phyloP scores from a whole-genome alignment of 805 yeast genomes.

The Yueomyces sinensis region DNA sequence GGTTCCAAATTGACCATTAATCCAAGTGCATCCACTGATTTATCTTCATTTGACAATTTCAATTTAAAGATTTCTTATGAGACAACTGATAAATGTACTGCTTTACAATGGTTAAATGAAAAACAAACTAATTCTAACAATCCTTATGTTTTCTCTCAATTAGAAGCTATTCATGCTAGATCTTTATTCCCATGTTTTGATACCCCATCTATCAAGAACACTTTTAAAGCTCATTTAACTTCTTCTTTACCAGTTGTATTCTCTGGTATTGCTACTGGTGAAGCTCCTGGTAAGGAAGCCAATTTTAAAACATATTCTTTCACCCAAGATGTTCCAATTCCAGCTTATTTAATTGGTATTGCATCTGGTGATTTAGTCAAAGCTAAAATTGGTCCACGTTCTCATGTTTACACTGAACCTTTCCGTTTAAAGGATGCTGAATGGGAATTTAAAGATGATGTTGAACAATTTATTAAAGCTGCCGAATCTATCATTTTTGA shows the following conservation, averaged over 20 bases:
- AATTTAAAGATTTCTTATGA: slow-evolving; percentile 36
- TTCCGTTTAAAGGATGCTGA: slow-evolving; percentile 50
- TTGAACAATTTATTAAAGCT: slow-evolving; percentile 63
- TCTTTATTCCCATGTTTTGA: slow-evolving; percentile 83
- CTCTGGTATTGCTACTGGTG: slow-evolving; percentile 40
- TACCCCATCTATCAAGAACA: slow-evolving; percentile 72
- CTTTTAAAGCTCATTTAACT: slow-evolving; percentile 41
- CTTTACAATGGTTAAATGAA: slow-evolving; percentile 73
- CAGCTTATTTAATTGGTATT: slow-evolving; percentile 70
- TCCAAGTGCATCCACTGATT: slow-evolving; percentile 3
- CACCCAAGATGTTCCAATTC: slow-evolving; percentile 71
- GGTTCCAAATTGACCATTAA: slow-evolving; percentile 41
- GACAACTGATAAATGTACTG: slow-evolving; percentile 69
- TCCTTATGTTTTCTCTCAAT: slow-evolving; percentile 64
- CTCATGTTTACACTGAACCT: slow-evolving; percentile 73
- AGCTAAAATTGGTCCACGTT: slow-evolving; percentile 73
- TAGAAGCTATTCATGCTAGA: slow-evolving; percentile 87
- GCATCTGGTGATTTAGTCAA: slow-evolving; percentile 69
- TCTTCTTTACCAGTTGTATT: slow-evolving; percentile 62
- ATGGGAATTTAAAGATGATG: slow-evolving; percentile 69
- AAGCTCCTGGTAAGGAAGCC: slow-evolving; percentile 5
- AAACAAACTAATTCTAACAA: slow-evolving; percentile 57
- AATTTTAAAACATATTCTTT: slow-evolving; percentile 31
- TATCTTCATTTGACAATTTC: slow-evolving; percentile 4
- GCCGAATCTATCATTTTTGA: slow-evolving; percentile 63